Evolutionary conservation across 305 asterid genomes (phyloP), one percentile per base, ranked within the genome.

Genomic region (Fraxinus baroniana): DNA sequence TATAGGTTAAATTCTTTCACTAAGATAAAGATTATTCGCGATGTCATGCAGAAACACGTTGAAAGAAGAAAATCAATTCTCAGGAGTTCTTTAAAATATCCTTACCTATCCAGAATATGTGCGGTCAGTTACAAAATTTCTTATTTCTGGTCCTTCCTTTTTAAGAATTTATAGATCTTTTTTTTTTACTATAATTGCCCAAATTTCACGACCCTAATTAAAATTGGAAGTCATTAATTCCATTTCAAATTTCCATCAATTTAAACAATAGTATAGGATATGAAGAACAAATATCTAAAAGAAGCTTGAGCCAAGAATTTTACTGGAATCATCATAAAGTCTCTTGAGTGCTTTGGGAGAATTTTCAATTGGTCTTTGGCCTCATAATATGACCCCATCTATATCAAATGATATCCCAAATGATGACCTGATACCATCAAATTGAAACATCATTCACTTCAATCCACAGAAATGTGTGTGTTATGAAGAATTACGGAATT

Each of bases 321-420:
- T 86, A 91, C 93, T 93, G 35, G 89, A 90, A 79, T 86, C 87
- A 81, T 88, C 79, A 81, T 84, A 92, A 79, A 90, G 82, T 87
- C 90, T 90, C 77, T 78, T 85, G 78, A 92, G 87, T 33, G 93
- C 94, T 41, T 71, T 74, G 7, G 86, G 87, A 15, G 95, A 92
- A 83, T 89, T 90, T 20, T 93, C 94, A 84, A 90, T 89, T 18
- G 94, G 95, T 74, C 74, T 84, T 32, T 83, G 78, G 24, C 94
- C 94, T 20, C 92, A 90, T 32, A 92, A 91, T 71, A 90, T 84
- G 78, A 90, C 95, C 26, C 95, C 95, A 82, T 90, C 94, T 30
- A 92, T 85, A 83, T 92, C 95, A 84, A 92, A 92, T 20, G 95
- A 94, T 82, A 92, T 87, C 64, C 94, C 95, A 84, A 85, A 90